Evolutionary conservation across 768 basidiomycete species (phyloP).

Genomic region (Boletus rex-veris): DNA sequence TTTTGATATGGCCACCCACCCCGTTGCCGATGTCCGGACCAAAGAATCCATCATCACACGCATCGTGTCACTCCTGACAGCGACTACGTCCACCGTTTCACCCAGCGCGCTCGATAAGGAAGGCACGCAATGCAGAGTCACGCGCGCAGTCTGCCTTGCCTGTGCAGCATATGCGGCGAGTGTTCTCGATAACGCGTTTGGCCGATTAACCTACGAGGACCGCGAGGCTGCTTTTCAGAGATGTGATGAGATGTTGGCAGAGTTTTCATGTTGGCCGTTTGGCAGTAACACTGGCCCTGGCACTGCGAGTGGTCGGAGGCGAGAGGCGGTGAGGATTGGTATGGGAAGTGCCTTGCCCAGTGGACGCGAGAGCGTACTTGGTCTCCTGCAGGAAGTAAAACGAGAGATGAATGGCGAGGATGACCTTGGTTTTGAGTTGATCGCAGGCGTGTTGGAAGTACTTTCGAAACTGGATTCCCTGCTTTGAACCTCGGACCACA

Average conservation of each 20-base stretch:
- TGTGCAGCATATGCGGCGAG: conserved; percentile 93
- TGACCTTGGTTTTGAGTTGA: conserved; percentile 85
- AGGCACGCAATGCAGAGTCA: conserved; percentile 73
- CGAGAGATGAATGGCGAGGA: conserved; percentile 70
- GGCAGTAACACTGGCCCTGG: conserved; percentile 40
- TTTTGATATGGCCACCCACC: conserved; percentile 99
- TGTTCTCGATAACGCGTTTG: conserved; percentile 93
- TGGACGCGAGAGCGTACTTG: conserved; percentile 67
- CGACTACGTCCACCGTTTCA: conserved; percentile 78
- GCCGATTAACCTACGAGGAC: conserved; percentile 85
- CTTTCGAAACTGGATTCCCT: conserved; percentile 85
- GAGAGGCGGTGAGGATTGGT: conserved; percentile 47
- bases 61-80: conserved; percentile 72
- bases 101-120: conserved; percentile 70
- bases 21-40: conserved; percentile 87
- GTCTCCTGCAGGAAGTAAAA: conserved; percentile 68
- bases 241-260: conserved; percentile 90
- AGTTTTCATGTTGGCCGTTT: conserved; percentile 91
- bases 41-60: conserved; percentile 84
- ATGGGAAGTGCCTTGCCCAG: conserved; percentile 50
- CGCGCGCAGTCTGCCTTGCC: conserved; percentile 80
- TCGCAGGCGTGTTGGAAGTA: conserved; percentile 92
- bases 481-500: conserved; percentile 15
- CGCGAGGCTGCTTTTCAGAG: conserved; percentile 90
- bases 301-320: conserved; percentile 37